A percentile compares a stretch with the other conserved stretches of the same genome.
These are phyloP conservation scores for Arachnopeziza araneosa DNA, from an alignment of 2,329 filamentous ascomycete genomes.

Conservation along the genomic window DNA sequence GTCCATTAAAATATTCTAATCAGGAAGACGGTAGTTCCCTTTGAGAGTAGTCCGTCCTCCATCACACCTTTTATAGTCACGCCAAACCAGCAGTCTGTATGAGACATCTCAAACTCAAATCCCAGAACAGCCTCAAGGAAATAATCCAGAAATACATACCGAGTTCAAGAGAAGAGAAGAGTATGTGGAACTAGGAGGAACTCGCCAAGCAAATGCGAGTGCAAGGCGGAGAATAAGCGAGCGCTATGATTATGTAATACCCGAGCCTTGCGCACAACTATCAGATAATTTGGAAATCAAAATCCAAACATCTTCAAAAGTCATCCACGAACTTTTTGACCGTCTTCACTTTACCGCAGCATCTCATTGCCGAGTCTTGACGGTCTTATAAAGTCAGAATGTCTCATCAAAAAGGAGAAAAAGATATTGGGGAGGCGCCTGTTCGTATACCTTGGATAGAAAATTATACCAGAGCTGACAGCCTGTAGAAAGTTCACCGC, in stretches of 20 bases:
- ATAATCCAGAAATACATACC: no score
- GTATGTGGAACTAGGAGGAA: no score
- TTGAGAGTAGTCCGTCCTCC: no score
- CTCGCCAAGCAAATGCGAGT: no score
- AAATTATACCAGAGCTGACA: neutral
- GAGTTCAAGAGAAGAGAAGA: no score
- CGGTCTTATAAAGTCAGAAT: constrained; percentile 6
- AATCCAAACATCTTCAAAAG: neutral
- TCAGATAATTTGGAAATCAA: neutral
- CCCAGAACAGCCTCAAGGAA: no score
- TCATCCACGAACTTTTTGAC: neutral
- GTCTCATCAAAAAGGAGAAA: neutral
- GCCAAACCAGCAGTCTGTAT: no score
- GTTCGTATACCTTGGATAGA: neutral
- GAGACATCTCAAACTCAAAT: no score
- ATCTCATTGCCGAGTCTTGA: neutral
- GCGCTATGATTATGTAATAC: neutral
- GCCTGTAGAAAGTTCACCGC: constrained; percentile 77
- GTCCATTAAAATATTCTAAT: no score
- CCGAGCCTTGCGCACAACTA: neutral
- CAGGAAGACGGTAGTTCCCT: no score
- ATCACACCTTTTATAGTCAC: no score
- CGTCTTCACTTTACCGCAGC: neutral
- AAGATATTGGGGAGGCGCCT: neutral
- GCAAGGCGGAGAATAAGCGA: neutral